Percentiles rank a stretch among this genome's conserved stretches.
Evolutionary conservation across 306 rosid species (phyloP).

Genomic region (Ormosia semicastrata): DNA sequence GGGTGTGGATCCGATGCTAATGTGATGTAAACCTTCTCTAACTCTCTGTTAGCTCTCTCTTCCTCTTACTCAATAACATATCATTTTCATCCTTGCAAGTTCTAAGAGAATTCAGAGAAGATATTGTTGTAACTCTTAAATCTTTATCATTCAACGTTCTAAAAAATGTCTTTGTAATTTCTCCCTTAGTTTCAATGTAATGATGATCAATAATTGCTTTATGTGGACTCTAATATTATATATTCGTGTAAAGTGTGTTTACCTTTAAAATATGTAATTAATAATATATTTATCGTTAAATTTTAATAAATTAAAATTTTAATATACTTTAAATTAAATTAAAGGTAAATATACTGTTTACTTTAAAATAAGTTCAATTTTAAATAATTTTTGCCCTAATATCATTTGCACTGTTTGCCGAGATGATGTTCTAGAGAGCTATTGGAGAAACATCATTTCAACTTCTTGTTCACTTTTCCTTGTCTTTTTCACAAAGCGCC

Average conservation of each 20-base stretch:
- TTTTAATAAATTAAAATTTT: no score
- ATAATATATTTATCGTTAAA: no score
- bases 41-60: neutral
- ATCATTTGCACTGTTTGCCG: neutral
- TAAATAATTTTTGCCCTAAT: no score
- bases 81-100: neutral
- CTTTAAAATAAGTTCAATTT: no score
- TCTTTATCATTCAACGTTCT: neutral
- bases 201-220: neutral
- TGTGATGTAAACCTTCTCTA: neutral
- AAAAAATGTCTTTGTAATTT: neutral
- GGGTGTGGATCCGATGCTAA: neutral
- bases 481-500: neutral
- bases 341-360: no score
- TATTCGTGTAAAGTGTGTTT: no score
- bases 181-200: neutral
- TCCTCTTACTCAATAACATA: neutral
- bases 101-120: neutral
- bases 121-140: neutral
- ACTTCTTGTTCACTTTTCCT: neutral
- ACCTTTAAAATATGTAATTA: no score
- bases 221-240: neutral
- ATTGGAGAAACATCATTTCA: conserved; percentile 2
- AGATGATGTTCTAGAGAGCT: neutral
- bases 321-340: no score